phyloP scores from a whole-genome alignment of 495 filamentous ascomycete genomes.

The Podospora didyma region DNA sequence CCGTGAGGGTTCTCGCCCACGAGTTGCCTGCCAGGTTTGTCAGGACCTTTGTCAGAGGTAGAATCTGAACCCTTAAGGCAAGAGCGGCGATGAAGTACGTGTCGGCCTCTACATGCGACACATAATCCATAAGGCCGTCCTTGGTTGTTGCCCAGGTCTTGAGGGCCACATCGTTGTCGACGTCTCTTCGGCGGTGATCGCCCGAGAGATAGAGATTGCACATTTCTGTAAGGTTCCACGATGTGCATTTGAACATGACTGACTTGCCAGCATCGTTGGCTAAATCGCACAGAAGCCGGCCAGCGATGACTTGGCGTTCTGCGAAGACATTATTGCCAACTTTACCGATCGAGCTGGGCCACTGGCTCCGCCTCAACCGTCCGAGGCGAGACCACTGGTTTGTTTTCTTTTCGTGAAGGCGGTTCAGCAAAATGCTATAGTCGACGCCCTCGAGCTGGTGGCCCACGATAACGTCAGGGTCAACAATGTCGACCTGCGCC shows the following conservation, averaged over 20 bases:
- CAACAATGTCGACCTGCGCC: constrained; percentile 77
- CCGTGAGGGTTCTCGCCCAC: constrained; percentile 92
- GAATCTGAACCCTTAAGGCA: constrained; percentile 81
- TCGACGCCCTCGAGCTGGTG: constrained; percentile 96
- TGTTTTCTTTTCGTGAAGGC: constrained; percentile 84
- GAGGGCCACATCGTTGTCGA: constrained; percentile 82
- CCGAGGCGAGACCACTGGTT: constrained; percentile 92
- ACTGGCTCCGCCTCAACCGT: constrained; percentile 73
- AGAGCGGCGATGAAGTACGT: constrained; percentile 93
- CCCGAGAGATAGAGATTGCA: constrained; percentile 77
- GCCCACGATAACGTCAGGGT: constrained; percentile 93
- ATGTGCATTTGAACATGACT: constrained; percentile 93
- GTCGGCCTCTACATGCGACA: constrained; percentile 88
- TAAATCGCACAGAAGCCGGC: constrained; percentile 87
- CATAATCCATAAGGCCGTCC: constrained; percentile 86
- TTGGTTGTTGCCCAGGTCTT: constrained; percentile 83
- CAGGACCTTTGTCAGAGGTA: constrained; percentile 88
- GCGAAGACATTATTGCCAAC: constrained; percentile 84
- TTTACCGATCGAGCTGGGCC: constrained; percentile 86
- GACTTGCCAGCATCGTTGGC: constrained; percentile 97
- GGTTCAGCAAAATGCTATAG: constrained; percentile 82
- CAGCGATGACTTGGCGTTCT: constrained; percentile 84
- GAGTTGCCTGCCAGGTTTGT: constrained; percentile 98
- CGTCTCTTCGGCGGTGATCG: constrained; percentile 64
- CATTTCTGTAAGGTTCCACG: constrained; percentile 97